phyloP scores from a whole-genome alignment of 768 basidiomycete genomes.

The Trametes cubensis region DNA sequence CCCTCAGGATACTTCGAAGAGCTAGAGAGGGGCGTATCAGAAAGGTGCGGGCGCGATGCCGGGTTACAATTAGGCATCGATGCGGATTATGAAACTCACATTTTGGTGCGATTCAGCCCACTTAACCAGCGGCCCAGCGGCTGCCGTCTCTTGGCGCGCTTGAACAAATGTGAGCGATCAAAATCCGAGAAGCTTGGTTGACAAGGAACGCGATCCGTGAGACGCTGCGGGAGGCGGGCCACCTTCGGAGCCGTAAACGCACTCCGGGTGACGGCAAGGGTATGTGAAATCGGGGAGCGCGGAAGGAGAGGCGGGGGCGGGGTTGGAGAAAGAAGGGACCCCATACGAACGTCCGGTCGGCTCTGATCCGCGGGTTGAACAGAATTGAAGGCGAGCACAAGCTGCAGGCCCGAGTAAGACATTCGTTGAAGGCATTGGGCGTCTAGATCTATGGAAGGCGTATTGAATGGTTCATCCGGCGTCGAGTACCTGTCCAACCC shows the following conservation, averaged over 20 bases:
- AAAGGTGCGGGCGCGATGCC: neutral
- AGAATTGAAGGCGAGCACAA: neutral
- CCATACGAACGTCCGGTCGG: constrained; percentile 2
- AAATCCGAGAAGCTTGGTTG: constrained; percentile 1
- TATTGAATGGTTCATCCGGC: neutral
- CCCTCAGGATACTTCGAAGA: constrained; percentile 14
- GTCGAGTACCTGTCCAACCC: constrained; percentile 5
- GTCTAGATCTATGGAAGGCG: neutral
- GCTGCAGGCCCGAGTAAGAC: neutral
- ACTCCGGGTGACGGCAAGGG: constrained; percentile 5
- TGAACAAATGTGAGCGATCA: neutral
- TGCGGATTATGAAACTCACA: neutral
- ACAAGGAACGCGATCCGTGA: constrained; percentile 2
- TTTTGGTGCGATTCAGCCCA: neutral
- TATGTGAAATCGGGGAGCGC: neutral
- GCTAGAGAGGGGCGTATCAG: constrained; percentile 3
- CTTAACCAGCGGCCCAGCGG: neutral
- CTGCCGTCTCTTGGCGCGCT: neutral
- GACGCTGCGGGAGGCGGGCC: constrained; percentile 7
- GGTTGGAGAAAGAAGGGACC: neutral
- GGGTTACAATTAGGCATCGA: neutral
- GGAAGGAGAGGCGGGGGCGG: neutral
- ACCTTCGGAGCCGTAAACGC: constrained; percentile 16
- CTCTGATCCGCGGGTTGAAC: constrained; percentile 11
- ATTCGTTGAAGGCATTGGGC: neutral